Base-by-base conservation (phyloP, 2,329 filamentous ascomycete genomes). In the Emergomyces pasteurianus region DNA sequence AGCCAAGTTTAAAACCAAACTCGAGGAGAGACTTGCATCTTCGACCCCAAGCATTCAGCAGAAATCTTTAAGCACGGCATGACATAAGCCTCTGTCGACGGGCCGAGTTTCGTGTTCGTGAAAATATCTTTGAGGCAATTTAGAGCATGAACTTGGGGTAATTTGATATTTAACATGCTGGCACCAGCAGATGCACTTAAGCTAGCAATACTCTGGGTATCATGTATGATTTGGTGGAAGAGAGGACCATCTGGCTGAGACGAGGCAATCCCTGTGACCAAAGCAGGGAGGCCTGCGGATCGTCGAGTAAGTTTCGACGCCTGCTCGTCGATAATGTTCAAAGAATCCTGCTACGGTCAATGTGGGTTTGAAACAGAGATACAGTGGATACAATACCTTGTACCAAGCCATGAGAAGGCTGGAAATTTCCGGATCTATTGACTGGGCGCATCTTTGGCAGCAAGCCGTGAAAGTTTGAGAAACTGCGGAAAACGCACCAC, bases 111-210 rank as follows among this genome's bases (percentile, higher is more conserved):
- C 0, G 90, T 90, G 66, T 87, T 91, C 61, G 89, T 92, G 73
- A 96, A 94, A 1, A 96, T 86, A 65, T 95, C 91, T 70, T 94
- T 94, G 61, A 99, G 78, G 63, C 89, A 96, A 71, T 99, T 99
- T 70, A 96, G 82, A 0, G 94, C 91, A 72, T 99, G 94, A 0
- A 99, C 94, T 73, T 99, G 92, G 0, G 91, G 88, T 4, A 97
- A 76, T 47, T 88, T 80, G 38, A 63, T 62, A n/a, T 68, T 64
- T 23, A 70, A 69, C n/a, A 70, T 61, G 3, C 69, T 70, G 14
- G 71, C 68, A 12, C 70, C 61, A 2, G 70, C 67, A 9, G 76
- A 69, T 3, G 77, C 74, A 1, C 72, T 68, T n/a, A 34, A 18
- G 26, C 40, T 43, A 23, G 55, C 55, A 34, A 57, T 57, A 9